Conservation (phyloP, 2,329 filamentous ascomycete genomes). For the Xylariaceae sp. region DNA sequence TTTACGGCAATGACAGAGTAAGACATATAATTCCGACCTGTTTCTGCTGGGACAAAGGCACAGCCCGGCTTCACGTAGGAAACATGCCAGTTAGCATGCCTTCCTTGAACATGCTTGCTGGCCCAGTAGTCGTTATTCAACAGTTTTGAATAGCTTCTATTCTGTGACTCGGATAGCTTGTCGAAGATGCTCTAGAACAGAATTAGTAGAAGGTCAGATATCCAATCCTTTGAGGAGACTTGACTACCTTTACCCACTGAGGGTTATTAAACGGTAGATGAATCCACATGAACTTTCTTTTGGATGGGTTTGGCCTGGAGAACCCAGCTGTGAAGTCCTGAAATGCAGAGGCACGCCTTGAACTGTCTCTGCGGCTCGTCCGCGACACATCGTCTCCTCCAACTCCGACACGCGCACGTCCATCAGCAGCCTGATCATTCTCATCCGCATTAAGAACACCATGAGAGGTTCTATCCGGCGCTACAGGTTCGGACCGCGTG, state of each 20-base stretch:
- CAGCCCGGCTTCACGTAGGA: constrained; percentile 46
- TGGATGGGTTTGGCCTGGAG: constrained; percentile 33
- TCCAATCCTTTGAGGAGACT: no score
- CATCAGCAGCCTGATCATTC: not conserved
- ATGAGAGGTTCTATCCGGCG: constrained; percentile 21
- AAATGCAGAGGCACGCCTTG: constrained; percentile 18
- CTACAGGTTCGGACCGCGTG: constrained; percentile 31
- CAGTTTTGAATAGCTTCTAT: constrained; percentile 36
- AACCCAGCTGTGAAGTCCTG: constrained; percentile 36
- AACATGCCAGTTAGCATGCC: constrained; percentile 45
- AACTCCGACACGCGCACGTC: constrained; percentile 3
- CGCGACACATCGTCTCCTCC: constrained; percentile 2
- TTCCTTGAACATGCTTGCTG: constrained; percentile 42
- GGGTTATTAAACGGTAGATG: constrained; percentile 54
- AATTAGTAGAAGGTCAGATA: no score
- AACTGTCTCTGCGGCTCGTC: constrained; percentile 7
- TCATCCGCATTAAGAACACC: constrained; percentile 3
- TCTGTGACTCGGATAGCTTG: constrained; percentile 41
- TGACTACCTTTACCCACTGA: constrained; percentile 49
- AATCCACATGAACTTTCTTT: constrained; percentile 52
- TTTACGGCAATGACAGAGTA: not conserved
- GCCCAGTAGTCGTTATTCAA: constrained; percentile 45
- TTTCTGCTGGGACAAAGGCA: constrained; percentile 38
- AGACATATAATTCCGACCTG: constrained; percentile 21
- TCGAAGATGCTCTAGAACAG: constrained; percentile 32